Evolutionary conservation across 805 yeast genomes (phyloP).

Genomic region (Saturnispora kantuleensis): DNA sequence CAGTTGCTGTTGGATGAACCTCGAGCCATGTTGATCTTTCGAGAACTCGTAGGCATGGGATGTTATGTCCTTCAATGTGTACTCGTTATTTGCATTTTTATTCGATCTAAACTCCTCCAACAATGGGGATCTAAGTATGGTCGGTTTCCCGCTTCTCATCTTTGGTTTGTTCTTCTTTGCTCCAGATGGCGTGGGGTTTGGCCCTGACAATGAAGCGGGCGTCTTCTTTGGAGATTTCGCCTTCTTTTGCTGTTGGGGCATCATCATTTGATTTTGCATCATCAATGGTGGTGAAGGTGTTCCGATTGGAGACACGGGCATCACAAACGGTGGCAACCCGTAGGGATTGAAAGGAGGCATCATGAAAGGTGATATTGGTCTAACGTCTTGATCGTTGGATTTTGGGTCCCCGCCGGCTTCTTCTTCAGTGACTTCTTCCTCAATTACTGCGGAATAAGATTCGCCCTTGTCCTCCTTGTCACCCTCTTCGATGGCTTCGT

Average conservation of each 20-base stretch:
- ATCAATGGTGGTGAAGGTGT: conserved; percentile 8
- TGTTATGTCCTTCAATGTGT: conserved; percentile 59
- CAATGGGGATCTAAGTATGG: conserved; percentile 64
- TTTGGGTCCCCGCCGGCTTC: neutral
- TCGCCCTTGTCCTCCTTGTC: neutral
- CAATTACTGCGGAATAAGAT: neutral
- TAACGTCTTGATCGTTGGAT: conserved; percentile 5
- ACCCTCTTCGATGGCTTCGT: conserved; percentile 3
- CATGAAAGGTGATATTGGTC: conserved; percentile 32
- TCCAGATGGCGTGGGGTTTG: too few relatives aligned
- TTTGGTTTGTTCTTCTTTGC: conserved; percentile 5
- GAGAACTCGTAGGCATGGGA: conserved; percentile 89
- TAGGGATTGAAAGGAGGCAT: conserved; percentile 44
- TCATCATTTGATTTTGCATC: conserved; percentile 8
- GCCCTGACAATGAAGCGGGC: too few relatives aligned
- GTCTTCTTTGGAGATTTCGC: conserved; percentile 15
- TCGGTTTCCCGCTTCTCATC: conserved; percentile 22
- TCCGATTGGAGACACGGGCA: conserved; percentile 20
- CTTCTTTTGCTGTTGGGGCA: conserved; percentile 11
- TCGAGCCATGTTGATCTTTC: conserved; percentile 93
- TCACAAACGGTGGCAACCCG: conserved; percentile 15
- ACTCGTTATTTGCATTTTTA: conserved; percentile 41
- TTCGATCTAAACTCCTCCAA: conserved; percentile 77
- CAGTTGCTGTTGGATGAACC: conserved; percentile 88
- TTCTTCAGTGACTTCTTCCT: neutral